A percentile compares a stretch with the other conserved stretches of the same genome.
Evolutionary conservation across 2,329 filamentous ascomycete genomes (phyloP).

Genomic region (Colletotrichum tamarilloi): DNA sequence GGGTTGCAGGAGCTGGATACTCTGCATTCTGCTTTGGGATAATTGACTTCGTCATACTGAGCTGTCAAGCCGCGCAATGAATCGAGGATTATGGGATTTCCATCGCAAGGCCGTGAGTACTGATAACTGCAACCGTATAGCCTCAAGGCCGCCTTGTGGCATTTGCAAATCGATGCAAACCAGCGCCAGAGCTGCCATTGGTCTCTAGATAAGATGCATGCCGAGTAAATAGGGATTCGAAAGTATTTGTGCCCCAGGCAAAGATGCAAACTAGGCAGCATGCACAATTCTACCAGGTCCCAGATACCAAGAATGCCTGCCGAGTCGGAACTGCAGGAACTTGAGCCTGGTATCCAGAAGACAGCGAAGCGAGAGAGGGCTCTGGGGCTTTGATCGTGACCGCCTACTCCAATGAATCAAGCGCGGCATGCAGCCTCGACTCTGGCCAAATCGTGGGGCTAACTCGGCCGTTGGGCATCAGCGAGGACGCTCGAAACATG

Average conservation of each 20-base stretch:
- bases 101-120: conserved; percentile 3
- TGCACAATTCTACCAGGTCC: neutral
- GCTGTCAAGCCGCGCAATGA: neutral
- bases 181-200: neutral
- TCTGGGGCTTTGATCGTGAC: conserved; percentile 3
- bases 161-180: neutral
- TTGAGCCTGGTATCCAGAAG: neutral
- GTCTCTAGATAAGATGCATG: neutral
- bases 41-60: conserved; percentile 9
- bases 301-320: conserved; percentile 14
- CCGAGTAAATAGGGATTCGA: conserved; percentile 1
- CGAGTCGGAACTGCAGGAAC: conserved; percentile 22
- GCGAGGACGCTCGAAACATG: conserved; percentile 10
- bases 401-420: conserved; percentile 13
- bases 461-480: conserved; percentile 23
- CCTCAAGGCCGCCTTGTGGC: neutral
- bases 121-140: neutral
- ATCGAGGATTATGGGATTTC: neutral
- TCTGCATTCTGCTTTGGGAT: neutral
- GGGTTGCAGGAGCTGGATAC: neutral
- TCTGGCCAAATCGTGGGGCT: conserved; percentile 15
- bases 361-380: conserved; percentile 27
- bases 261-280: neutral
- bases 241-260: conserved; percentile 3
- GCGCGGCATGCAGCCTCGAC: conserved; percentile 9